Conservation (phyloP, 2,329 filamentous ascomycete genomes). For the Ophioceras dolichostomum region DNA sequence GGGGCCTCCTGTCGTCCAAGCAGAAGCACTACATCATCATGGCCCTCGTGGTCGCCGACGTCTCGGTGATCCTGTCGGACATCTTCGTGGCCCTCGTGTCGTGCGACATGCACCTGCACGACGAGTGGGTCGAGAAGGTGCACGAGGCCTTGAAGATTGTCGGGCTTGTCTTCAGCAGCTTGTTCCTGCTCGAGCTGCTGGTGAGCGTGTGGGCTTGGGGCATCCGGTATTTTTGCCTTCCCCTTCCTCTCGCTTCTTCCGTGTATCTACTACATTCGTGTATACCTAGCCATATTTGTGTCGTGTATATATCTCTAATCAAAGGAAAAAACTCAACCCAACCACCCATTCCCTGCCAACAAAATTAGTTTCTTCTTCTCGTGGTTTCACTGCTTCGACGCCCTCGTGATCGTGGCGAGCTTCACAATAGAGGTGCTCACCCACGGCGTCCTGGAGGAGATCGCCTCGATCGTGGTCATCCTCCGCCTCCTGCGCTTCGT, state of each 20-base stretch:
- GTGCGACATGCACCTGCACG: slow-evolving; percentile 27
- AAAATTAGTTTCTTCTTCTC: slow-evolving; percentile 38
- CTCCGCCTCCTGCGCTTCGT: slow-evolving; percentile 57
- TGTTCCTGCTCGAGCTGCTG: slow-evolving; percentile 53
- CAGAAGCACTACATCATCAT: slow-evolving; percentile 32
- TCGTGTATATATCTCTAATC: too few relatives aligned
- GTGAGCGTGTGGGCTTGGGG: slow-evolving; percentile 29
- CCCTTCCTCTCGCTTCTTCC: too few relatives aligned
- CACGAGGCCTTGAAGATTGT: slow-evolving; percentile 31
- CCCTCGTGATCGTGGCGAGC: slow-evolving; percentile 45
- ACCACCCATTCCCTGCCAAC: too few relatives aligned
- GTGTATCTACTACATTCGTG: too few relatives aligned
- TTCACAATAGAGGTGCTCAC: slow-evolving; percentile 51
- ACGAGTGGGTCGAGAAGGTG: slow-evolving; percentile 26
- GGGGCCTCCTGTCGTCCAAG: slow-evolving; percentile 9
- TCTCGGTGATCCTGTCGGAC: slow-evolving; percentile 29
- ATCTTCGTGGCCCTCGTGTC: slow-evolving; percentile 35
- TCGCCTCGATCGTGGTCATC: slow-evolving; percentile 53
- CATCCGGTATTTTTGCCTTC: too few relatives aligned
- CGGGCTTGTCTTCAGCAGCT: slow-evolving; percentile 46
- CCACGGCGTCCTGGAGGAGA: slow-evolving; percentile 47
- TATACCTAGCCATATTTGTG: too few relatives aligned
- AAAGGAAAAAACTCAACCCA: neutral
- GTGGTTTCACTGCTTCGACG: slow-evolving; percentile 54
- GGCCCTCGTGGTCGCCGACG: slow-evolving; percentile 30